Conservation (phyloP, 2,329 filamentous ascomycete genomes). For the Calonectria ilicicola region DNA sequence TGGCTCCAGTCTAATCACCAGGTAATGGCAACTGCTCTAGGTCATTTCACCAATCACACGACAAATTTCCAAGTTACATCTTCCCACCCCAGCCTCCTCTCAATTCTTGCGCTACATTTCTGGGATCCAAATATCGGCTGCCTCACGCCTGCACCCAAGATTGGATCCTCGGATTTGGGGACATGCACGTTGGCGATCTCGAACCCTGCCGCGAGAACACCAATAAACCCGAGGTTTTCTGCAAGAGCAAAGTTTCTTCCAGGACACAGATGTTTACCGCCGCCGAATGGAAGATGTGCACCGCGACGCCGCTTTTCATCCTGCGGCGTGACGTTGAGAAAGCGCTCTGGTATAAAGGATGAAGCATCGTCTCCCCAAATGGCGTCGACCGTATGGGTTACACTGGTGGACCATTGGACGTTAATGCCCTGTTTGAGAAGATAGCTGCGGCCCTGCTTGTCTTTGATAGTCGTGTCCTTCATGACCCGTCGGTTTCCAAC, state of each 20-base stretch:
- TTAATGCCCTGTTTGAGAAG: slow-evolving; percentile 21
- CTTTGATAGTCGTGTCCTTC: slow-evolving; percentile 14
- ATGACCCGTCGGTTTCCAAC: slow-evolving; percentile 11
- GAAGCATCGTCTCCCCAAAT: slow-evolving; percentile 15
- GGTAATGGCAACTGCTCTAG: not conserved
- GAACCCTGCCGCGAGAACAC: slow-evolving; percentile 18
- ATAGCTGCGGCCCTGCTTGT: slow-evolving; percentile 11
- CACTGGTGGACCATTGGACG: slow-evolving; percentile 10
- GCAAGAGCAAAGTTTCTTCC: slow-evolving; percentile 47
- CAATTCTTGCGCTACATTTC: not conserved
- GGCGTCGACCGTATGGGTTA: not conserved
- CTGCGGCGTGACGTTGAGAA: slow-evolving; percentile 24
- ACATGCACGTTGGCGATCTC: slow-evolving; percentile 28
- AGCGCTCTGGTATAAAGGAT: slow-evolving; percentile 30
- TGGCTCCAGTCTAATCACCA: not conserved
- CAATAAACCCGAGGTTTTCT: slow-evolving; percentile 34
- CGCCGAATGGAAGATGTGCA: slow-evolving; percentile 47
- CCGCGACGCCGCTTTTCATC: slow-evolving; percentile 38
- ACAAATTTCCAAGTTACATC: not conserved
- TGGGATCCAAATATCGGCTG: slow-evolving; percentile 3
- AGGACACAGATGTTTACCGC: slow-evolving; percentile 48
- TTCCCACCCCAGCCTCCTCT: not conserved
- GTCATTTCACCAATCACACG: not conserved
- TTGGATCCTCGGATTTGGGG: slow-evolving; percentile 17
- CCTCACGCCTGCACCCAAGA: slow-evolving; percentile 14